Evolutionary conservation across 2,329 filamentous ascomycete genomes (phyloP).

Genomic region (Ophiostoma fasciatum): DNA sequence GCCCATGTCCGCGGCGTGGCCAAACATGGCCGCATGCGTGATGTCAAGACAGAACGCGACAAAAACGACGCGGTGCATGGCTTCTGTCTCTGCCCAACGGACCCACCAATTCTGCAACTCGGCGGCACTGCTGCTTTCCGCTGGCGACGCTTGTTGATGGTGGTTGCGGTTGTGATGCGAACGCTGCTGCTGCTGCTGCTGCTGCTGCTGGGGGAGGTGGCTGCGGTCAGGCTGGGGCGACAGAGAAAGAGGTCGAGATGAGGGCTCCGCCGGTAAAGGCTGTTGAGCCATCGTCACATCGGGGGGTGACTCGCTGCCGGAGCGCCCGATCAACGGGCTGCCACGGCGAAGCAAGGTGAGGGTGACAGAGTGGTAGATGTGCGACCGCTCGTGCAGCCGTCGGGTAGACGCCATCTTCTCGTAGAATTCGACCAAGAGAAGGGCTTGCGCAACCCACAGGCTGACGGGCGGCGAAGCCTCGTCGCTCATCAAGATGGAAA

Average conservation of each 20-base stretch:
- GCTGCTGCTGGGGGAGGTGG: neutral
- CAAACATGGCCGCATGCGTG: slow-evolving; percentile 95
- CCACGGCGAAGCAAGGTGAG: slow-evolving; percentile 91
- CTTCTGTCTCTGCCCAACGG: slow-evolving; percentile 88
- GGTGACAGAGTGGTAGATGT: slow-evolving; percentile 93
- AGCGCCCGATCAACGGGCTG: slow-evolving; percentile 76
- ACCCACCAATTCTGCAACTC: slow-evolving; percentile 68
- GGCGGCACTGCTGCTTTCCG: slow-evolving; percentile 55
- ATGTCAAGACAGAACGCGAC: slow-evolving; percentile 91
- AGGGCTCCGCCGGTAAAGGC: too few species aligned
- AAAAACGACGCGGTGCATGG: slow-evolving; percentile 78
- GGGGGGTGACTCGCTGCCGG: slow-evolving; percentile 70
- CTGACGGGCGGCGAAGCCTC: slow-evolving; percentile 87
- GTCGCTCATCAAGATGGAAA: slow-evolving; percentile 83
- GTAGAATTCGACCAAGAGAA: slow-evolving; percentile 79
- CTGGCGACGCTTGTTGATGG: too few species aligned
- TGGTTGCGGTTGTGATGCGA: slow-evolving; percentile 2
- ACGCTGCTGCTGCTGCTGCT: neutral
- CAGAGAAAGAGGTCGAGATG: neutral
- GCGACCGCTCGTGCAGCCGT: slow-evolving; percentile 80
- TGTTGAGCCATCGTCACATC: slow-evolving; percentile 37
- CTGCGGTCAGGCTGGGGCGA: neutral
- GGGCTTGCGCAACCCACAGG: slow-evolving; percentile 86
- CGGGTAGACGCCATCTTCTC: slow-evolving; percentile 97
- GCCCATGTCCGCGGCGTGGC: slow-evolving; percentile 92